phyloP scores from a whole-genome alignment of 257 asterid species.

The Solanum pinnatisectum region DNA sequence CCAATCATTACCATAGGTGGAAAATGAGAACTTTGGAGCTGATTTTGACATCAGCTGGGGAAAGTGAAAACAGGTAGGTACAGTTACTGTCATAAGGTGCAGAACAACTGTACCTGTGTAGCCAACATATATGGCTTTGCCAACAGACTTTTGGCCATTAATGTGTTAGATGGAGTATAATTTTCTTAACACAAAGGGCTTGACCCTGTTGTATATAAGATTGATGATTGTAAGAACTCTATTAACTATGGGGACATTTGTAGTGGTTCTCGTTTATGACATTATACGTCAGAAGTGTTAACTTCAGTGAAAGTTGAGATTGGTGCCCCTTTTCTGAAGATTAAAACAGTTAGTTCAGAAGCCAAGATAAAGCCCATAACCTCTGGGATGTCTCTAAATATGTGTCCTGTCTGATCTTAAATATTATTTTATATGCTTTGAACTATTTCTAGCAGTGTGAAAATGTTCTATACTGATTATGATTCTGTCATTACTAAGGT shows the following conservation, averaged over 20 bases:
- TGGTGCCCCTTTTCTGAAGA: background rate
- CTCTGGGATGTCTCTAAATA: background rate
- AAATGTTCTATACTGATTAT: background rate
- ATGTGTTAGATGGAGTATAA: background rate
- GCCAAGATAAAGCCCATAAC: background rate
- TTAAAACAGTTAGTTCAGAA: background rate
- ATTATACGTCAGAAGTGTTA: background rate
- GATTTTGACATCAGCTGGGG: background rate
- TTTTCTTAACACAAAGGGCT: background rate
- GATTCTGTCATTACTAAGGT: background rate
- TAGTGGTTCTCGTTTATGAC: background rate
- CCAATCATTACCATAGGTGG: background rate
- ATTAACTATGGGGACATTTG: background rate
- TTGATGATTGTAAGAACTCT: background rate
- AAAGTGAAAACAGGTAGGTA: background rate
- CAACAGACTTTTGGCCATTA: background rate
- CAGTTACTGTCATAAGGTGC: background rate
- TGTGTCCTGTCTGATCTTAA: background rate
- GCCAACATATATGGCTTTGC: background rate
- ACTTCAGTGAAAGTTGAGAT: background rate
- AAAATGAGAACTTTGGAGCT: background rate
- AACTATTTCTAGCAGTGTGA: background rate
- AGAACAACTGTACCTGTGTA: background rate
- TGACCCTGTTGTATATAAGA: background rate
- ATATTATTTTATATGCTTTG: background rate